phyloP scores from a whole-genome alignment of 495 filamentous ascomycete species.

The Haplographium delicatum region DNA sequence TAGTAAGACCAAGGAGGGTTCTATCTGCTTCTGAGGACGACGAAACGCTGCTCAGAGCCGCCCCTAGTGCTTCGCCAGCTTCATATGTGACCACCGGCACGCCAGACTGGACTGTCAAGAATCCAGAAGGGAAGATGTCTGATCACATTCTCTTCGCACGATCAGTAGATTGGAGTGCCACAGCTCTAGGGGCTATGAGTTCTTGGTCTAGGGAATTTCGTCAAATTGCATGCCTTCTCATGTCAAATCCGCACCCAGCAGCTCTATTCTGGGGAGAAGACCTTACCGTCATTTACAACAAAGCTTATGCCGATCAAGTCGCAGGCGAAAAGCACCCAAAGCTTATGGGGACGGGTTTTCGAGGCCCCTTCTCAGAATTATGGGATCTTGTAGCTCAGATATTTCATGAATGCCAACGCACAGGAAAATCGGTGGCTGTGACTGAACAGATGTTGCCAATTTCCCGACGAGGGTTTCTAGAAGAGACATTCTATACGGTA shows the following conservation, averaged over 20 bases:
- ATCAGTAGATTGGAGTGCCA: constrained; percentile 17
- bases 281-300: constrained; percentile 22
- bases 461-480: constrained; percentile 40
- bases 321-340: constrained; percentile 22
- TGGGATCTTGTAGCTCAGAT: constrained; percentile 18
- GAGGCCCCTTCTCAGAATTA: constrained; percentile 17
- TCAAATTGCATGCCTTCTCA: constrained; percentile 17
- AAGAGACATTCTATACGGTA: constrained; percentile 61
- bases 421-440: constrained; percentile 14
- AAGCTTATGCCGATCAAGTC: constrained; percentile 19
- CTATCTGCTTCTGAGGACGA: constrained; percentile 2
- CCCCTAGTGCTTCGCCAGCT: background rate
- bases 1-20: background rate
- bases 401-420: constrained; percentile 11
- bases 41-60: background rate
- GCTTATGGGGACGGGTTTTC: constrained; percentile 24
- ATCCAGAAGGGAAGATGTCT: constrained; percentile 17
- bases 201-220: constrained; percentile 19
- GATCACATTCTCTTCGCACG: constrained; percentile 14
- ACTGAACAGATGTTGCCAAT: constrained; percentile 21
- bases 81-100: constrained; percentile 19
- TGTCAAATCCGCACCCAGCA: constrained; percentile 19
- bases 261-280: constrained; percentile 23
- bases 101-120: constrained; percentile 24
- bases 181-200: constrained; percentile 20